Percentiles rank a stretch among this genome's conserved stretches.
Evolutionary conservation across 2,329 filamentous ascomycete genomes (phyloP).

Genomic region (Pseudogymnoascus verrucosus): DNA sequence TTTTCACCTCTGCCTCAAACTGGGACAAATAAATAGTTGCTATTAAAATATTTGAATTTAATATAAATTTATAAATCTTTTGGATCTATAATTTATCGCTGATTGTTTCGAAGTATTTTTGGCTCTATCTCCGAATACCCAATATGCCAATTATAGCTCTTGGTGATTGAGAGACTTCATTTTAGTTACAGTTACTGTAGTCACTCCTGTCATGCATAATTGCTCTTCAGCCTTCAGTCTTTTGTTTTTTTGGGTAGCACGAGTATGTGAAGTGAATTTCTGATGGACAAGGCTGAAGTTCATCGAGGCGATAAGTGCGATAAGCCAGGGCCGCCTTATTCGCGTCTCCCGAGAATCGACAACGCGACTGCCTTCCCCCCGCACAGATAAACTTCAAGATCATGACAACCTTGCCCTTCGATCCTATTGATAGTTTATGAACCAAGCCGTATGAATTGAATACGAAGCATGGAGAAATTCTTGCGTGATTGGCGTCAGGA

Average conservation of each 20-base stretch:
- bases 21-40: slow-evolving; percentile 2
- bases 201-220: no score
- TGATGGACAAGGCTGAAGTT: background rate
- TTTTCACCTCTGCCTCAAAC: background rate
- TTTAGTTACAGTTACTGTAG: no score
- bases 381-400: background rate
- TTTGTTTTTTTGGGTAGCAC: no score
- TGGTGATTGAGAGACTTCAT: no score
- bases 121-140: no score
- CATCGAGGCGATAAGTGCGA: background rate
- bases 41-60: slow-evolving; percentile 5
- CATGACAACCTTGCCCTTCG: background rate
- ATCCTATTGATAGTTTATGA: background rate
- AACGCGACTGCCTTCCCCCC: slow-evolving; percentile 1
- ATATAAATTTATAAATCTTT: background rate
- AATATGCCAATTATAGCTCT: no score
- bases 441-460: background rate
- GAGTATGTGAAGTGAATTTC: background rate
- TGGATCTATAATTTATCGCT: background rate
- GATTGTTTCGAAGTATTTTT: no score
- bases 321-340: background rate
- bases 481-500: slow-evolving; percentile 92
- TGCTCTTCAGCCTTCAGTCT: no score
- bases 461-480: slow-evolving; percentile 73
- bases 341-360: background rate